Percentiles rank a stretch among this genome's conserved stretches.
Evolutionary conservation across 176 grass and related monocot genomes (phyloP).

Genomic region (Oryza officinalis): DNA sequence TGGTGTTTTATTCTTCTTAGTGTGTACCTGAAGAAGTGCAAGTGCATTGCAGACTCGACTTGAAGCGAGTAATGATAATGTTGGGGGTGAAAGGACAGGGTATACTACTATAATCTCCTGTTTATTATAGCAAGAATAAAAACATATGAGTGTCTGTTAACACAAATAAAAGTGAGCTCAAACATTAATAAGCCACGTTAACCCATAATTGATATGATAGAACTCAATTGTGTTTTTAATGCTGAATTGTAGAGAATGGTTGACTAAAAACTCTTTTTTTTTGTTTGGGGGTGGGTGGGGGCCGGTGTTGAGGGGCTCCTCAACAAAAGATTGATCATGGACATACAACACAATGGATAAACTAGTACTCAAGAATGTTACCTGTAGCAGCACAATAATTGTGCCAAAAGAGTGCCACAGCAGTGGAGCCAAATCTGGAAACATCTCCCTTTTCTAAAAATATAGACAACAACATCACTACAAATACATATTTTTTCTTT

Average conservation of each 20-base stretch:
- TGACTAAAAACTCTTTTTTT: not conserved
- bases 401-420: constrained; percentile 84
- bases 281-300: too few species aligned
- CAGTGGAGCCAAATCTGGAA: constrained; percentile 66
- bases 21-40: constrained; percentile 81
- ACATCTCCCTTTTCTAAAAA: constrained; percentile 55
- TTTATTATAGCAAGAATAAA: constrained; percentile 23
- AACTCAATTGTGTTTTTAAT: not conserved
- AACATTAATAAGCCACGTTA: constrained; percentile 1
- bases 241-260: not conserved
- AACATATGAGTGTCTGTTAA: not conserved
- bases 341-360: not conserved
- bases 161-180: not conserved
- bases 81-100: constrained; percentile 66
- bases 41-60: constrained; percentile 80
- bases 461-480: constrained; percentile 15
- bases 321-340: constrained; percentile 9
- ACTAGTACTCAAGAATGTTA: constrained; percentile 16
- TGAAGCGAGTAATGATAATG: constrained; percentile 55
- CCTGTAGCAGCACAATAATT: constrained; percentile 57
- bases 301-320: not conserved
- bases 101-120: constrained; percentile 84
- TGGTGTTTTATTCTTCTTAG: not conserved
- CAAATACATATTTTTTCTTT: not conserved
- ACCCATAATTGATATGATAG: not conserved